Evolutionary conservation across 1,139 yeast species (phyloP).

Genomic region (Hansenula sp.): DNA sequence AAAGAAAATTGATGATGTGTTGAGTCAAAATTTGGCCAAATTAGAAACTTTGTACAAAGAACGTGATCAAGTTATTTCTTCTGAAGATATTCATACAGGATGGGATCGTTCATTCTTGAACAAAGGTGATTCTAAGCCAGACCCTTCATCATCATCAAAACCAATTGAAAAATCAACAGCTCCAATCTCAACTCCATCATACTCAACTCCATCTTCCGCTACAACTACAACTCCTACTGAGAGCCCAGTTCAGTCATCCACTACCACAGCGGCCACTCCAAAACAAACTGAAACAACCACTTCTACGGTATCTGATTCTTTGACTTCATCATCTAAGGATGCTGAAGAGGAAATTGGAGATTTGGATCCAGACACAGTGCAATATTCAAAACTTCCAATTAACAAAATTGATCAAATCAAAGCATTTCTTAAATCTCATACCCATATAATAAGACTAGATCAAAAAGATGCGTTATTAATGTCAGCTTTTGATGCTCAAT

Average conservation of each 20-base stretch:
- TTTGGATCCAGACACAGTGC: conserved; percentile 57
- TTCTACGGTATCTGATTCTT: no score
- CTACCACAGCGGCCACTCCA: no score
- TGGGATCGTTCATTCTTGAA: conserved; percentile 83
- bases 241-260: conserved; percentile 6
- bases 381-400: conserved; percentile 55
- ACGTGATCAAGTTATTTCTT: conserved; percentile 69
- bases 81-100: conserved; percentile 93
- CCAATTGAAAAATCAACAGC: no score
- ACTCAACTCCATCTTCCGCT: conserved; percentile 6
- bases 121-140: conserved; percentile 34
- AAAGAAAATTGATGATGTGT: conserved; percentile 60
- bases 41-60: conserved; percentile 66
- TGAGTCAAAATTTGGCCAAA: conserved; percentile 54
- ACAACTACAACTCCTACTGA: conserved; percentile 12
- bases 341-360: conserved; percentile 32
- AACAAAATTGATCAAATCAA: conserved; percentile 46
- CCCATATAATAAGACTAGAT: conserved; percentile 68
- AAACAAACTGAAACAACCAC: no score
- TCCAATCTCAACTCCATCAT: conserved; percentile 1
- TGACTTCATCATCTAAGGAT: conserved; percentile 1
- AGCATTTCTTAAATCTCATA: conserved; percentile 46
- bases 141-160: neutral
- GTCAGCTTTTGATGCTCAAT: conserved; percentile 85
- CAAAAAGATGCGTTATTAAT: conserved; percentile 92